A percentile compares a stretch with the other conserved stretches of the same genome.
These are phyloP conservation scores for Colletotrichum noveboracense DNA, from an alignment of 2,329 filamentous ascomycete species.

Conservation along the genomic window DNA sequence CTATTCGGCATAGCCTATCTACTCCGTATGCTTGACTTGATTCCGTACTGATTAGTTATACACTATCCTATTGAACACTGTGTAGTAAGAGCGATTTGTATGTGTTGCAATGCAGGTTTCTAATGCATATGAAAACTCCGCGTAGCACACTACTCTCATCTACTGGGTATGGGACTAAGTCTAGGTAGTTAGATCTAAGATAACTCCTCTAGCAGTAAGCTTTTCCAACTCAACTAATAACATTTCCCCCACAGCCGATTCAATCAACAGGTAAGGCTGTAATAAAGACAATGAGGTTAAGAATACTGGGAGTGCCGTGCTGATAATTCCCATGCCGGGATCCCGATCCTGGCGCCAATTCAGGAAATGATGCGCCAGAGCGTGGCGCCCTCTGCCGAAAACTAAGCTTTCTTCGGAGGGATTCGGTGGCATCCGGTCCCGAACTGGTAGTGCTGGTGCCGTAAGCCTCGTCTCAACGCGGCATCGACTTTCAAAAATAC, in stretches of 20 bases:
- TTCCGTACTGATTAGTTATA: too few relatives aligned
- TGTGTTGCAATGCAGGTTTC: too few relatives aligned
- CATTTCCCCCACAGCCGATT: fast-evolving
- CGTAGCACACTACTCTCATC: too few relatives aligned
- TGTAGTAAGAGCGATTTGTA: too few relatives aligned
- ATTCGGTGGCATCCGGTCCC: background rate
- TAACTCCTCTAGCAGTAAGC: background rate
- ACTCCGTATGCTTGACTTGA: too few relatives aligned
- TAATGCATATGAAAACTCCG: too few relatives aligned
- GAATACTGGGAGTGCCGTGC: background rate
- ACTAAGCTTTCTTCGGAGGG: background rate
- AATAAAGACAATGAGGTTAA: background rate
- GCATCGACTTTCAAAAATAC: background rate
- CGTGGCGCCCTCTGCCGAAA: background rate
- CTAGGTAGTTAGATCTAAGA: too few relatives aligned
- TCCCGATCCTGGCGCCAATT: background rate
- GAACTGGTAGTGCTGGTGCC: background rate
- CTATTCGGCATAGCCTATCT: too few relatives aligned
- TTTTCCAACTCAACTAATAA: background rate
- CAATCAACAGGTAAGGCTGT: background rate
- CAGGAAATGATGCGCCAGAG: background rate
- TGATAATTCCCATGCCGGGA: background rate
- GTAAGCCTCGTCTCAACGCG: background rate
- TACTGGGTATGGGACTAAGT: too few relatives aligned
- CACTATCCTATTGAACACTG: too few relatives aligned